phyloP scores from a whole-genome alignment of 2,329 filamentous ascomycete species.

The Juglanconis oblonga region DNA sequence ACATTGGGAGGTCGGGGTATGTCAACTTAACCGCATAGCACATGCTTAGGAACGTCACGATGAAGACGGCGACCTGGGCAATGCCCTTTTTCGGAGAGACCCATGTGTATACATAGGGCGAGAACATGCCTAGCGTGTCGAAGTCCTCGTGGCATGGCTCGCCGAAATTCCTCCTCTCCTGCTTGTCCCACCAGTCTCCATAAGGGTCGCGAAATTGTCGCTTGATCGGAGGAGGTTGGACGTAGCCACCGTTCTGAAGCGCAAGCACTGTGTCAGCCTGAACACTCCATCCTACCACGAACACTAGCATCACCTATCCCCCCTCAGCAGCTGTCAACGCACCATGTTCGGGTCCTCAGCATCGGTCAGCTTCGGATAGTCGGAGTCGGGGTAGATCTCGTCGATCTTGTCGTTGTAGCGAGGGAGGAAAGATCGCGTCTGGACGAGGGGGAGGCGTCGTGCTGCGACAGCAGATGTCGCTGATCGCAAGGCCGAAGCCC shows the following conservation, averaged over 20 bases:
- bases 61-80: conserved; percentile 65
- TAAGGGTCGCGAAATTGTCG: conserved; percentile 91
- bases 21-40: conserved; percentile 64
- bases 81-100: conserved; percentile 66
- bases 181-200: conserved; percentile 94
- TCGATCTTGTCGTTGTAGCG: conserved; percentile 47
- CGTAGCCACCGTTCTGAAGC: conserved; percentile 75
- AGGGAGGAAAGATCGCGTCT: conserved; percentile 58
- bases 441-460: conserved; percentile 50
- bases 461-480: conserved; percentile 39
- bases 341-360: conserved; percentile 54
- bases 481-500: conserved; percentile 46
- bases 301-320: background rate
- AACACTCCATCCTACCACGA: background rate
- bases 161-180: conserved; percentile 94
- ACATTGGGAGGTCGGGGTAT: conserved; percentile 71
- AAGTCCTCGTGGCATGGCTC: conserved; percentile 97
- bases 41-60: conserved; percentile 60
- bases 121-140: conserved; percentile 87
- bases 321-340: background rate
- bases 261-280: background rate
- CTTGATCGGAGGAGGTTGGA: conserved; percentile 77
- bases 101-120: conserved; percentile 86
- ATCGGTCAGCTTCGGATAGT: conserved; percentile 47
- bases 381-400: conserved; percentile 47